Percentiles rank a stretch among this genome's conserved stretches.
Evolutionary conservation across 2,329 filamentous ascomycete genomes (phyloP).

Genomic region (Aspergillus candidus): DNA sequence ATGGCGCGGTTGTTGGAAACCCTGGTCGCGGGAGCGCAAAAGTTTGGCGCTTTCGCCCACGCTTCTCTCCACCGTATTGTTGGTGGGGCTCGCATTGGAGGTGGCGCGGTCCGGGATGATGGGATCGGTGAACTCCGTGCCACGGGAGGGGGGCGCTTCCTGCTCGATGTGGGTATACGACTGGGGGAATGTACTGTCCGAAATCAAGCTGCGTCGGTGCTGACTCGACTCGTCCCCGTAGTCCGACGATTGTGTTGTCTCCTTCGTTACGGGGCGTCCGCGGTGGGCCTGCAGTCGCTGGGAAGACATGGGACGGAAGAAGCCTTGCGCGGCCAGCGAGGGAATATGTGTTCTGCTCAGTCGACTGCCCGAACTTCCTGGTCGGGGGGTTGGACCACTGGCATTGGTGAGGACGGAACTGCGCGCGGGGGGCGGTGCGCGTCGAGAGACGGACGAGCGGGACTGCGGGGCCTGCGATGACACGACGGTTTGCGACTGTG

Average conservation of each 20-base stretch:
- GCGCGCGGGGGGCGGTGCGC: slow-evolving; percentile 40
- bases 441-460: slow-evolving; percentile 53
- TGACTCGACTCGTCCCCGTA: slow-evolving; percentile 42
- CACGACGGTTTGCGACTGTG: slow-evolving; percentile 33
- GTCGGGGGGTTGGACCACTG: slow-evolving; percentile 43
- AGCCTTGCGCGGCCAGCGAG: slow-evolving; percentile 79
- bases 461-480: slow-evolving; percentile 51
- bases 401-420: slow-evolving; percentile 37
- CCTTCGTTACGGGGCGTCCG: slow-evolving; percentile 44
- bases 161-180: slow-evolving; percentile 35
- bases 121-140: slow-evolving; percentile 73
- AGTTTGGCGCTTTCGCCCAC: slow-evolving; percentile 73
- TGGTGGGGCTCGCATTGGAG: slow-evolving; percentile 67
- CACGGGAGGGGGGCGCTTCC: slow-evolving; percentile 64
- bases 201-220: slow-evolving; percentile 55
- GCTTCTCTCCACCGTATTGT: slow-evolving; percentile 54
- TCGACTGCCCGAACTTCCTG: slow-evolving; percentile 56
- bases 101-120: slow-evolving; percentile 65
- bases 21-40: slow-evolving; percentile 52
- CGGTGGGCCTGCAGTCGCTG: slow-evolving; percentile 89
- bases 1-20: slow-evolving; percentile 34
- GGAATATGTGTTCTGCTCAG: slow-evolving; percentile 83
- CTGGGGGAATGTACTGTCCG: slow-evolving; percentile 43
- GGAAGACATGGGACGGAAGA: slow-evolving; percentile 95
- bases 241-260: slow-evolving; percentile 34